Evolutionary conservation across 2,329 filamentous ascomycete genomes (phyloP).

Genomic region (Fusarium fracticaudum): DNA sequence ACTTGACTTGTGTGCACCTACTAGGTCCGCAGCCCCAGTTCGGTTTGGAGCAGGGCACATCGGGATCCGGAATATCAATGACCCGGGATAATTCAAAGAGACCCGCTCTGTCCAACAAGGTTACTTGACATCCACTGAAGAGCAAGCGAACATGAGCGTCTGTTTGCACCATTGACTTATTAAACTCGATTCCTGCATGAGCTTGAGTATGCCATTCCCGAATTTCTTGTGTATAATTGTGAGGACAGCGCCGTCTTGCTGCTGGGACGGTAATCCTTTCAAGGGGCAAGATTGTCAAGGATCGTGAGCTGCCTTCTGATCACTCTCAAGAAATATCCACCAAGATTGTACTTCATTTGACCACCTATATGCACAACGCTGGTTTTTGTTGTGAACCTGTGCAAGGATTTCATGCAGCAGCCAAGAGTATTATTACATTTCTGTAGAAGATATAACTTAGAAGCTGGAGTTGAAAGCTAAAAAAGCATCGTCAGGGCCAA

Average conservation of each 20-base stretch:
- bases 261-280: neutral
- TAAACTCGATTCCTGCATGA: neutral
- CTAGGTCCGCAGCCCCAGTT: slow-evolving; percentile 51
- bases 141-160: neutral
- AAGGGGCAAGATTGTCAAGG: neutral
- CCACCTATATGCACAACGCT: neutral
- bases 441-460: neutral
- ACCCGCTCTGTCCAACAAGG: slow-evolving; percentile 18
- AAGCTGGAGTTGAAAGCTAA: neutral
- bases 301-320: neutral
- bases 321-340: neutral
- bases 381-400: neutral
- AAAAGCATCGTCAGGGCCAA: neutral
- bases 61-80: neutral
- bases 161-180: neutral
- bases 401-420: neutral
- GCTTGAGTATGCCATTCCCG: neutral
- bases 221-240: neutral
- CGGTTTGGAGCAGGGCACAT: slow-evolving; percentile 14
- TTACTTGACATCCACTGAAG: slow-evolving; percentile 7
- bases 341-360: neutral
- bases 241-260: neutral
- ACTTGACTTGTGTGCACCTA: slow-evolving; percentile 45
- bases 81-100: neutral
- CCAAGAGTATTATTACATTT: too few species aligned